These are phyloP conservation scores for Aquilaria yunnanensis DNA, from an alignment of 345 rosid genomes.

Conservation along the genomic window DNA sequence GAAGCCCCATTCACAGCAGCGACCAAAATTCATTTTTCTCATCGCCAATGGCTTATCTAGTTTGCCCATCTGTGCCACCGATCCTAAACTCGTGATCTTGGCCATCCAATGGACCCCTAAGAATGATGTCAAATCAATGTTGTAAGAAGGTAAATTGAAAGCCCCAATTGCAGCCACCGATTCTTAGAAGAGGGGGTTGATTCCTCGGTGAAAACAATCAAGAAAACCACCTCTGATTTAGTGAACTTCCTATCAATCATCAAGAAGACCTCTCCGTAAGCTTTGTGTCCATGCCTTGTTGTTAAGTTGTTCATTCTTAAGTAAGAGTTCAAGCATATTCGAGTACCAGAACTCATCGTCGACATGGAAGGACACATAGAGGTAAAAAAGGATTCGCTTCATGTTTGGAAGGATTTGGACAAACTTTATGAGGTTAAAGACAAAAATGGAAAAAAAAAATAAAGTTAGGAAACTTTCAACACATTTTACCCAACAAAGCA, in stretches of 20 bases:
- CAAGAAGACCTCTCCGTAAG: slow-evolving; percentile 60
- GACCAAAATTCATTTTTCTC: slow-evolving; percentile 34
- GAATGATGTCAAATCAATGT: slow-evolving; percentile 66
- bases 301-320: slow-evolving; percentile 49
- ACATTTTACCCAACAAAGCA: too few species aligned
- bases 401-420: slow-evolving; percentile 57
- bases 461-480: too few species aligned
- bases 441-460: too few species aligned
- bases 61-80: slow-evolving; percentile 48
- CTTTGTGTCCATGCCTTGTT: slow-evolving; percentile 56
- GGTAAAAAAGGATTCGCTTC: slow-evolving; percentile 42
- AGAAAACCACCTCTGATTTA: slow-evolving; percentile 69
- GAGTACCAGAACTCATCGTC: slow-evolving; percentile 94
- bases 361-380: slow-evolving; percentile 75
- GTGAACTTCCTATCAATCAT: slow-evolving; percentile 56
- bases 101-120: slow-evolving; percentile 55
- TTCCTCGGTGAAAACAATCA: slow-evolving; percentile 83
- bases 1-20: slow-evolving; percentile 51
- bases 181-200: slow-evolving; percentile 83
- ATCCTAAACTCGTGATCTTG: slow-evolving; percentile 48
- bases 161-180: slow-evolving; percentile 73
- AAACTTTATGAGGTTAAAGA: slow-evolving; percentile 8
- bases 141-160: slow-evolving; percentile 66
- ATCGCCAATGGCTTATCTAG: slow-evolving; percentile 77
- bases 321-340: slow-evolving; percentile 64